Conservation (phyloP, 106 monocot genomes). For the Dioscorea zingiberensis region DNA sequence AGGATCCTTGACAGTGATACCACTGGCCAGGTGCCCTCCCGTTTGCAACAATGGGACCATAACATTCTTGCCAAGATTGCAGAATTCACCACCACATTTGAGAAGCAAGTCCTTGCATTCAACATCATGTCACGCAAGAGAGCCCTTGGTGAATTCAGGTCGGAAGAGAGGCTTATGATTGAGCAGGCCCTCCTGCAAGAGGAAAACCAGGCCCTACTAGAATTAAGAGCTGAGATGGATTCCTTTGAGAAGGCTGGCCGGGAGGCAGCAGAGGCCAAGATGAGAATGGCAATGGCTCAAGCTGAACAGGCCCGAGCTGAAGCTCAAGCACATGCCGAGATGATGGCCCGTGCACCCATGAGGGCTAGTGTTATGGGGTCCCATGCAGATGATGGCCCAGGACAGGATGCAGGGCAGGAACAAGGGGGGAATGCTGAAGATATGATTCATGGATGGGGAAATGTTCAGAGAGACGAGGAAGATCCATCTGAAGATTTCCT, state of each 20-base stretch:
- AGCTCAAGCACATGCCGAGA: constrained; percentile 50
- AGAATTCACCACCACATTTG: constrained; percentile 75
- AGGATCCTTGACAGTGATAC: constrained; percentile 64
- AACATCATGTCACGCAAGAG: constrained; percentile 77
- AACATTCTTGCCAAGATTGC: constrained; percentile 65
- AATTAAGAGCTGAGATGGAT: constrained; percentile 49
- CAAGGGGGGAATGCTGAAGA: constrained; percentile 46
- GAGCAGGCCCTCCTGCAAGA: constrained; percentile 73
- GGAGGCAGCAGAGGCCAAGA: constrained; percentile 58
- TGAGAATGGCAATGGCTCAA: constrained; percentile 64
- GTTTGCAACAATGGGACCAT: constrained; percentile 82
- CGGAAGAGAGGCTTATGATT: constrained; percentile 84
- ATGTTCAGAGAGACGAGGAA: constrained; percentile 47
- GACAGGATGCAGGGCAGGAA: constrained; percentile 35
- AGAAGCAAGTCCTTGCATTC: constrained; percentile 93
- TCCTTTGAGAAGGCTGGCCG: constrained; percentile 55
- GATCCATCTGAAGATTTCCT: constrained; percentile 85
- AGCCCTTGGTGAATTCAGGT: constrained; percentile 66
- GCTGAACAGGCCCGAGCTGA: constrained; percentile 46
- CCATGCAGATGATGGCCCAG: constrained; percentile 24
- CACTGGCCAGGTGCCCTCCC: constrained; percentile 59
- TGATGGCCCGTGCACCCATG: constrained; percentile 36
- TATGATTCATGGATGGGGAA: constrained; percentile 53
- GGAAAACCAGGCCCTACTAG: constrained; percentile 49
- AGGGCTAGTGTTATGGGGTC: constrained; percentile 29